Conservation (phyloP, 345 rosid genomes). For the Arabis hirsuta region DNA sequence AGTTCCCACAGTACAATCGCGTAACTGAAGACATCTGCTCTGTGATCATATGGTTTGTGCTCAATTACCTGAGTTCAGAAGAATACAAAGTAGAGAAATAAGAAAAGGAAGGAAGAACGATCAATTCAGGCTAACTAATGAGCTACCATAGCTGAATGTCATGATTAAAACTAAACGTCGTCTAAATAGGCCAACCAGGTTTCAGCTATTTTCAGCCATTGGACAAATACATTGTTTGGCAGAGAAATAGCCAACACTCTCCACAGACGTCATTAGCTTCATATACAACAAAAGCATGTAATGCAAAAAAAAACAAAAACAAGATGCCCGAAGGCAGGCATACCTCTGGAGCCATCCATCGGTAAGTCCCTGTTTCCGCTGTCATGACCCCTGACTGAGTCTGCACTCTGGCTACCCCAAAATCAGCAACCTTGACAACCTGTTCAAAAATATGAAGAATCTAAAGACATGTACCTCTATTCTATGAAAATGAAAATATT, state of each 20-base stretch:
- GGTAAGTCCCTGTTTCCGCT: slow-evolving; percentile 98
- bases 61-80: slow-evolving; percentile 80
- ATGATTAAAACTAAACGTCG: not conserved
- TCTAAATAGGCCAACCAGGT: not conserved
- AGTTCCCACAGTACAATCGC: slow-evolving; percentile 92
- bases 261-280: not conserved
- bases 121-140: not conserved
- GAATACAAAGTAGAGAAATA: slow-evolving; percentile 4
- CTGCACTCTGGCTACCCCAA: slow-evolving; percentile 98
- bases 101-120: not conserved
- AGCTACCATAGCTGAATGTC: not conserved
- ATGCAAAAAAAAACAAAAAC: not conserved
- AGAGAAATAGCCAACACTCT: not conserved
- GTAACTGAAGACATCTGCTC: slow-evolving; percentile 92
- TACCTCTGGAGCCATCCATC: slow-evolving; percentile 99
- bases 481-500: not conserved
- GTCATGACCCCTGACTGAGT: slow-evolving; percentile 93
- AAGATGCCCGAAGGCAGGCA: slow-evolving; percentile 19
- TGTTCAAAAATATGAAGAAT: slow-evolving; percentile 36
- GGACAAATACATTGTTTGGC: no score
- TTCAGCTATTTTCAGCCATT: no score
- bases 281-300: slow-evolving; percentile 1
- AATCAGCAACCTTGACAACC: slow-evolving; percentile 99
- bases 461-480: slow-evolving; percentile 4
- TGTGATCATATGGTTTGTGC: slow-evolving; percentile 89